Percentiles rank a stretch among this genome's conserved stretches.
phyloP scores from a whole-genome alignment of 2,329 filamentous ascomycete species.

The Teratosphaeria destructans region DNA sequence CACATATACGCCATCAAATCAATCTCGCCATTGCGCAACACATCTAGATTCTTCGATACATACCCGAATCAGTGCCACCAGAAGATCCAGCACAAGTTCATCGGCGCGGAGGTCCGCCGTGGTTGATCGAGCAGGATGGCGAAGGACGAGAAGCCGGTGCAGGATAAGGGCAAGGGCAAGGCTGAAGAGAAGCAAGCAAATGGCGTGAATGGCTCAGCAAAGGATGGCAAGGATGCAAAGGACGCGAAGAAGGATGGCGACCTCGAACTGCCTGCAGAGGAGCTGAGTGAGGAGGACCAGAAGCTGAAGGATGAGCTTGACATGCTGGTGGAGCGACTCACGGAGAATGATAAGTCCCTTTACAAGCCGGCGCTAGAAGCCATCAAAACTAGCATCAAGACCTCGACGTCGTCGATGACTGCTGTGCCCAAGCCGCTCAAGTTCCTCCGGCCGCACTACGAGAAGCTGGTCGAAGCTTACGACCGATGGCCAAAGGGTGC shows the following conservation, averaged over 20 bases:
- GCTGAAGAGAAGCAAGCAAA: conserved; percentile 54
- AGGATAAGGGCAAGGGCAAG: conserved; percentile 88
- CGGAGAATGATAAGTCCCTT: conserved; percentile 73
- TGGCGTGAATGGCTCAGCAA: conserved; percentile 40
- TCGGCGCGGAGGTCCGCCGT: neutral
- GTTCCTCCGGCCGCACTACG: conserved; percentile 94
- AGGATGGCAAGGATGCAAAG: conserved; percentile 48
- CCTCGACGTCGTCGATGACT: conserved; percentile 98
- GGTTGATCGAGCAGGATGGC: conserved; percentile 53
- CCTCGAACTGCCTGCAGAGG: conserved; percentile 62
- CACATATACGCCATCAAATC: neutral
- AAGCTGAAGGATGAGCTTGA: conserved; percentile 97
- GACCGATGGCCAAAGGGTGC: conserved; percentile 77
- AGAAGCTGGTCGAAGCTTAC: conserved; percentile 75
- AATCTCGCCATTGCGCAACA: neutral
- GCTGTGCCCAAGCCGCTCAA: conserved; percentile 97
- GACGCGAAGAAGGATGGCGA: conserved; percentile 59
- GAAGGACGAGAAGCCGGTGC: conserved; percentile 80
- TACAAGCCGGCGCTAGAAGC: conserved; percentile 89
- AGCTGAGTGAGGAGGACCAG: conserved; percentile 95
- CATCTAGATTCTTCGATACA: neutral
- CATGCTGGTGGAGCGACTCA: conserved; percentile 92
- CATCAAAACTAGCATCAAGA: conserved; percentile 98
- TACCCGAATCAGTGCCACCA: neutral
- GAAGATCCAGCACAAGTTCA: neutral